Conservation (phyloP, 371 early-diverging fungal species). For the Nosema muscidifuracis region DNA sequence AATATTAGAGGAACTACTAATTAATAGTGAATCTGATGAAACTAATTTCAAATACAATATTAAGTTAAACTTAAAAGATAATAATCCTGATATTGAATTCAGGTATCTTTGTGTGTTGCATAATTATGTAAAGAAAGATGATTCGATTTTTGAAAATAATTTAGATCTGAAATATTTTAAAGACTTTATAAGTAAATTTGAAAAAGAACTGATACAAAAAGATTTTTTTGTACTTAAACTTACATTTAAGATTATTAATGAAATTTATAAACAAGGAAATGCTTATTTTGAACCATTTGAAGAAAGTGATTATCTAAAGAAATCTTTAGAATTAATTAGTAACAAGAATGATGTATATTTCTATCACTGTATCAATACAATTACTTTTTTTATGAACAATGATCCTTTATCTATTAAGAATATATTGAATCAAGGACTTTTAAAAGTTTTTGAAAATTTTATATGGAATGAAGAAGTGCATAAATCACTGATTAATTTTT, state of each 20-base stretch:
- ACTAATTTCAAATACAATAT: too few relatives aligned
- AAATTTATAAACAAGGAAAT: neutral
- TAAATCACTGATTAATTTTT: neutral
- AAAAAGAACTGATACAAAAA: neutral
- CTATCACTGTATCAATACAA: neutral
- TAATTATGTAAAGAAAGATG: neutral
- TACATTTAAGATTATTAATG: conserved; percentile 1
- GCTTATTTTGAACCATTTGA: conserved; percentile 12
- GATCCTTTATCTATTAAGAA: neutral
- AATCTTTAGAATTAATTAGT: neutral
- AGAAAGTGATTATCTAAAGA: neutral
- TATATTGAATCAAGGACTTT: neutral
- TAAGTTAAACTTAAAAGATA: too few relatives aligned
- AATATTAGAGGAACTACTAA: too few relatives aligned
- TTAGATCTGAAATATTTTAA: neutral
- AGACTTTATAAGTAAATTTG: neutral
- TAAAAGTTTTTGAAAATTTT: neutral
- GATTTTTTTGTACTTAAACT: neutral
- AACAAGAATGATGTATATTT: neutral
- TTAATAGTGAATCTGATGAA: too few relatives aligned
- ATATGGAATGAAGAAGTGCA: neutral
- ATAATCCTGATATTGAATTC: conserved; percentile 2
- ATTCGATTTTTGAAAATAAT: neutral
- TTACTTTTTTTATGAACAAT: neutral
- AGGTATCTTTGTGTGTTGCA: neutral